Conservation (phyloP, 805 yeast species). For the Yarrowia bubula region DNA sequence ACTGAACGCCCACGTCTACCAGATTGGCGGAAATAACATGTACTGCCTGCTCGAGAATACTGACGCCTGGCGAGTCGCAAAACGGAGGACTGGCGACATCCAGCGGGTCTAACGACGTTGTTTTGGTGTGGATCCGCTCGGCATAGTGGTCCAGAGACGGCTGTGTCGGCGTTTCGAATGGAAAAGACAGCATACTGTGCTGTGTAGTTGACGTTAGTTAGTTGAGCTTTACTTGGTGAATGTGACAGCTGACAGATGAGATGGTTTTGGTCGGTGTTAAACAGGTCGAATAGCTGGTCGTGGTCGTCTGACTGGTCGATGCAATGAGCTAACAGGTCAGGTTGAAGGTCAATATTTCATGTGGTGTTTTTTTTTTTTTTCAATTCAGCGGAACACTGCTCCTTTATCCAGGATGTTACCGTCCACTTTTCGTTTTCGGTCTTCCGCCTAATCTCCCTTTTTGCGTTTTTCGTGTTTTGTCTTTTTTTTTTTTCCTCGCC, state of each 20-base stretch:
- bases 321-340: too few relatives aligned
- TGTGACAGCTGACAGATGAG: neutral
- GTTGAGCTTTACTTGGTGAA: too few relatives aligned
- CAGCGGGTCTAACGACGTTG: conserved; percentile 8
- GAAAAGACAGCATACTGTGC: conserved; percentile 3
- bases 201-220: neutral
- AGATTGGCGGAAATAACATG: conserved; percentile 1
- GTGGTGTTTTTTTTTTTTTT: too few relatives aligned
- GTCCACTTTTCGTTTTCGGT: neutral
- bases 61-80: neutral
- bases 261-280: neutral
- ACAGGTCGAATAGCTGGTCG: neutral
- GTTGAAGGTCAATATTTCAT: neutral
- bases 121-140: conserved; percentile 9
- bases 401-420: neutral
- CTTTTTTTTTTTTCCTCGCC: neutral
- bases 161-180: conserved; percentile 10
- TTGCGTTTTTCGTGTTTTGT: neutral
- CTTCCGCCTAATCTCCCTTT: conserved; percentile 1
- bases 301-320: neutral
- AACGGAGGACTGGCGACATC: conserved; percentile 1
- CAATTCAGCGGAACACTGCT: neutral
- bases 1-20: neutral
- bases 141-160: conserved; percentile 22
- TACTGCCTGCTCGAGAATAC: conserved; percentile 14